phyloP scores from a whole-genome alignment of 108 stramenopile genomes.

The Heterococcus sp. region DNA sequence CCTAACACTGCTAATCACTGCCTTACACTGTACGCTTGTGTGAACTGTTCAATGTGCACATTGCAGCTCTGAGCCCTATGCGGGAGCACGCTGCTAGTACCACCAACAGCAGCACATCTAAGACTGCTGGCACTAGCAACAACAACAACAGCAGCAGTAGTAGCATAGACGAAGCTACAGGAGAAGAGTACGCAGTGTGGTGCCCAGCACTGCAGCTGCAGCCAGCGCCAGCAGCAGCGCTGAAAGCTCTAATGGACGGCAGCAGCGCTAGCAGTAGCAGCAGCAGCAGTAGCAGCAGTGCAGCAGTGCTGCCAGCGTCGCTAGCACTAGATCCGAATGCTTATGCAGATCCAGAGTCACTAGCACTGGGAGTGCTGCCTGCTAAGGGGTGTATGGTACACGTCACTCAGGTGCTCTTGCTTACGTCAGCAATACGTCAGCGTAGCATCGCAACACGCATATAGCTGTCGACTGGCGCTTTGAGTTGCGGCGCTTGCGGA shows the following conservation, averaged over 20 bases:
- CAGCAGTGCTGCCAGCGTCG: neutral
- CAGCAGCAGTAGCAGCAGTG: neutral
- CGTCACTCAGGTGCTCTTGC: conserved; percentile 11
- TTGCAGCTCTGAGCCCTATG: too few relatives aligned
- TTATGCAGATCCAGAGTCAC: conserved; percentile 9
- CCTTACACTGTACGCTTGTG: too few relatives aligned
- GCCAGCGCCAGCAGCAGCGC: neutral
- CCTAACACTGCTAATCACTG: too few relatives aligned
- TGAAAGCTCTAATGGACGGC: neutral
- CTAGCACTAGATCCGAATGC: neutral
- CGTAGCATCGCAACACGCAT: too few relatives aligned
- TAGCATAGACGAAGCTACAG: neutral
- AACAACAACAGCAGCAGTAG: too few relatives aligned
- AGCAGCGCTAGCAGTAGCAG: neutral
- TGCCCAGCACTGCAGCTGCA: conserved; percentile 26
- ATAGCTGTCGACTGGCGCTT: too few relatives aligned
- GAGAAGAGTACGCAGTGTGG: conserved; percentile 17
- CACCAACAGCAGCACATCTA: too few relatives aligned
- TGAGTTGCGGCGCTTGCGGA: too few relatives aligned
- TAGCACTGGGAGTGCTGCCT: conserved; percentile 31
- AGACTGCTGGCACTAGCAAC: too few relatives aligned
- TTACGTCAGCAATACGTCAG: neutral
- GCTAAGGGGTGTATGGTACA: conserved; percentile 23
- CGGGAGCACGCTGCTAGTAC: too few relatives aligned
- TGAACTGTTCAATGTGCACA: too few relatives aligned